Conservation (phyloP, 805 yeast species). For the Myxozyma kluyveri region DNA sequence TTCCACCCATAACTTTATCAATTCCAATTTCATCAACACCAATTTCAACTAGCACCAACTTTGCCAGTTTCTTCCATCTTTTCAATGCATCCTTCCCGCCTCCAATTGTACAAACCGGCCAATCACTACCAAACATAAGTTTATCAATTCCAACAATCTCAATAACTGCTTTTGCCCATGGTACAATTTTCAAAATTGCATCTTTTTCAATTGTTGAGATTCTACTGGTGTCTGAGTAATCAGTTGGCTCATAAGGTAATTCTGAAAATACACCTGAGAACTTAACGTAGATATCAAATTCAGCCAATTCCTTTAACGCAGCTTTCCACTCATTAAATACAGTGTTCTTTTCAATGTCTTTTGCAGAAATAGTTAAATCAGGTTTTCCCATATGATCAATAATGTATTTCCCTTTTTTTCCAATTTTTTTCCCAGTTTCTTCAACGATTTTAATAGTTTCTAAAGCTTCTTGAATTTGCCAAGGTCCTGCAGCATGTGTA, state of each 20-base stretch:
- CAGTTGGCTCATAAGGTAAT: constrained; percentile 26
- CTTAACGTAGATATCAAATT: constrained; percentile 38
- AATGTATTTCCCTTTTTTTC: no score
- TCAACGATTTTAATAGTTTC: constrained; percentile 36
- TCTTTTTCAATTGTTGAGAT: no score
- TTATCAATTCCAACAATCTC: constrained; percentile 38
- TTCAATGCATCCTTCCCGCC: constrained; percentile 33
- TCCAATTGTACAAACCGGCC: constrained; percentile 43
- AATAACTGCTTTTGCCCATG: constrained; percentile 31
- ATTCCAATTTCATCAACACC: no score
- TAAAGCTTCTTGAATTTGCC: constrained; percentile 44
- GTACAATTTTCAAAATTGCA: constrained; percentile 1
- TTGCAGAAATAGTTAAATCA: constrained; percentile 30
- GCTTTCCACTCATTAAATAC: constrained; percentile 9
- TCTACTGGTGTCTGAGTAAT: not conserved
- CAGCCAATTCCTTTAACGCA: constrained; percentile 8
- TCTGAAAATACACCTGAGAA: constrained; percentile 47
- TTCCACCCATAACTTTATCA: no score
- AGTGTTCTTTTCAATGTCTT: not conserved
- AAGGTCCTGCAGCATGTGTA: constrained; percentile 42
- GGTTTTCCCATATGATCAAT: constrained; percentile 49
- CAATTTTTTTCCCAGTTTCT: no score
- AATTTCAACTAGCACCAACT: no score
- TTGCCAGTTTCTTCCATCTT: no score
- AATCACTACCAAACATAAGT: constrained; percentile 47